These are phyloP conservation scores for Penicillium bialowiezense DNA, from an alignment of 495 filamentous ascomycete genomes.

Conservation along the genomic window DNA sequence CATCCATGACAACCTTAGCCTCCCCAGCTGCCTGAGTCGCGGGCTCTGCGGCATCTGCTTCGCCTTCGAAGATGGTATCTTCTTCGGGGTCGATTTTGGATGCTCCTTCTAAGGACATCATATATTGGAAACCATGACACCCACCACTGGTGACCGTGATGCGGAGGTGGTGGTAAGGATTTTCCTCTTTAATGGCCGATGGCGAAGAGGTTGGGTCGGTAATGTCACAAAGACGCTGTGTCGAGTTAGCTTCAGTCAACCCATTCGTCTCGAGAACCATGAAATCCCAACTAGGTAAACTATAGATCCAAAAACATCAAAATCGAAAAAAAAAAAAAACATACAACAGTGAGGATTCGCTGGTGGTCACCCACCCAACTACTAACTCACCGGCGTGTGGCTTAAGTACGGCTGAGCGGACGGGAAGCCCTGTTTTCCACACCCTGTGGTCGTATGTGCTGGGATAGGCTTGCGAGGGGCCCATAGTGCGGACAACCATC, in stretches of 20 bases:
- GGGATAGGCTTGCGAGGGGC: conserved; percentile 1
- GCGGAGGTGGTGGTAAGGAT: conserved; percentile 80
- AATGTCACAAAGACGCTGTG: conserved; percentile 64
- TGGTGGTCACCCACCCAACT: conserved; percentile 52
- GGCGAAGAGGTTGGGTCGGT: conserved; percentile 43
- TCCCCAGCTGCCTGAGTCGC: conserved; percentile 40
- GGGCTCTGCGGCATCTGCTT: conserved; percentile 17
- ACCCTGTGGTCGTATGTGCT: conserved; percentile 50
- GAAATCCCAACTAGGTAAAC: too few species aligned
- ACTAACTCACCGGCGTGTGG: conserved; percentile 50
- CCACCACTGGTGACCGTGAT: conserved; percentile 89
- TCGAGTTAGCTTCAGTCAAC: conserved; percentile 18
- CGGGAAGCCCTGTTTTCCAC: conserved; percentile 51
- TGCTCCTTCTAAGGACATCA: conserved; percentile 76
- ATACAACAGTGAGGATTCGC: conserved; percentile 51
- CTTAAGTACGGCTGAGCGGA: conserved; percentile 51
- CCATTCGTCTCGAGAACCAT: too few species aligned
- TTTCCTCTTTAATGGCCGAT: conserved; percentile 59
- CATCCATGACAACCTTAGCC: conserved; percentile 88
- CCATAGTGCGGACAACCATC: conserved; percentile 8
- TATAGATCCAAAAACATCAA: conserved; percentile 1
- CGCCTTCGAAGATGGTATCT: conserved; percentile 63
- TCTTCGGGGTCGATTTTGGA: conserved; percentile 63
- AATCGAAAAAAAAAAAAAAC: conserved; percentile 31
- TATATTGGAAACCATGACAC: conserved; percentile 97